These are phyloP conservation scores for Candida qinlingensis DNA, from an alignment of 805 yeast genomes.

Conservation along the genomic window DNA sequence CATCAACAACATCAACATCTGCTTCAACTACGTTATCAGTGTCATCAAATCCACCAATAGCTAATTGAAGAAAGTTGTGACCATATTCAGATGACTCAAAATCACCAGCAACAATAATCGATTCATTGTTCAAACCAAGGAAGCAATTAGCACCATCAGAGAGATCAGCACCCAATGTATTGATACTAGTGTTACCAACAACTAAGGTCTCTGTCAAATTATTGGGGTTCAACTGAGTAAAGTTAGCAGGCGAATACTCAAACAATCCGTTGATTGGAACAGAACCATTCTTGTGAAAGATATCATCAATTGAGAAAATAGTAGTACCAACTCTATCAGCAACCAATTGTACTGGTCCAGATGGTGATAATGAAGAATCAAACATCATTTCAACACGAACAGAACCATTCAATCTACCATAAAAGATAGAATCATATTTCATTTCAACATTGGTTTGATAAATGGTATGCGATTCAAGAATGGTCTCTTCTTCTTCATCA, in stretches of 20 bases:
- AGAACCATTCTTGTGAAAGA: slow-evolving; percentile 29
- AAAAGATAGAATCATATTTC: slow-evolving; percentile 74
- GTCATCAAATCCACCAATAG: slow-evolving; percentile 22
- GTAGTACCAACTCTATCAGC: slow-evolving; percentile 61
- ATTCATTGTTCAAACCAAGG: slow-evolving; percentile 27
- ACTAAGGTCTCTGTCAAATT: slow-evolving; percentile 18
- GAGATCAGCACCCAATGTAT: slow-evolving; percentile 27
- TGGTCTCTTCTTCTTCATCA: slow-evolving; percentile 32
- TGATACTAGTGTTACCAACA: slow-evolving; percentile 45
- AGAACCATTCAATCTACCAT: slow-evolving; percentile 56
- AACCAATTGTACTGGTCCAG: slow-evolving; percentile 47
- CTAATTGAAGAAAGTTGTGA: slow-evolving; percentile 33
- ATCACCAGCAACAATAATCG: slow-evolving; percentile 45
- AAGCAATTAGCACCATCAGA: slow-evolving; percentile 37
- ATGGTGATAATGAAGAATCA: slow-evolving; percentile 26
- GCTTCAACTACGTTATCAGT: slow-evolving; percentile 14
- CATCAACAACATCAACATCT: slow-evolving; percentile 23
- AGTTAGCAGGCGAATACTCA: slow-evolving; percentile 73
- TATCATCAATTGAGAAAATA: slow-evolving; percentile 40
- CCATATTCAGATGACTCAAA: slow-evolving; percentile 32
- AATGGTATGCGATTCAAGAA: slow-evolving; percentile 40
- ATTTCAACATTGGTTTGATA: slow-evolving; percentile 77
- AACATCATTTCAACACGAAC: slow-evolving; percentile 41
- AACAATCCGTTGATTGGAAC: slow-evolving; percentile 68
- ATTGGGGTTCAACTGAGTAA: slow-evolving; percentile 34